A percentile compares a stretch with the other conserved stretches of the same genome.
Evolutionary conservation across 495 filamentous ascomycete species (phyloP).

Genomic region (Xylaria sp.): DNA sequence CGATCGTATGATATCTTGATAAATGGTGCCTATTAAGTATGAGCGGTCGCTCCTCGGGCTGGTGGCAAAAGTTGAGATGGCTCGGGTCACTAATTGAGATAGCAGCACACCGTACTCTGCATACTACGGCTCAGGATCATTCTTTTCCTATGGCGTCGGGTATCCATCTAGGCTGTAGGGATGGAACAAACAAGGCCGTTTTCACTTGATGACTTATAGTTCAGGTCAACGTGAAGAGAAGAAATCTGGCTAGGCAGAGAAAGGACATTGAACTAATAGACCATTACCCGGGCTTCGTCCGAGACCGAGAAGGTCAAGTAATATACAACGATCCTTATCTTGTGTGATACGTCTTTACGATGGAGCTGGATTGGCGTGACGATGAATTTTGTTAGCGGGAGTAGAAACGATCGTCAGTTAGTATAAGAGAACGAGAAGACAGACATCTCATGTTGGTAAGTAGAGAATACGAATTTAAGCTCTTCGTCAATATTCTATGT

Average conservation of each 20-base stretch:
- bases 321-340: background rate
- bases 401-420: background rate
- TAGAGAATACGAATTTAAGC: too few relatives aligned
- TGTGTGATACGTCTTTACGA: background rate
- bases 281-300: background rate
- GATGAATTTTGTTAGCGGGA: background rate
- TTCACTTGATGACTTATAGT: conserved; percentile 1
- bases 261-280: background rate
- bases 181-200: background rate
- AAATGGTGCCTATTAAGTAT: background rate
- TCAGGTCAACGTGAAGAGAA: background rate
- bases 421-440: too few relatives aligned
- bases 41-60: background rate
- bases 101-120: background rate
- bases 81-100: background rate
- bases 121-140: conserved; percentile 7
- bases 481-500: too few relatives aligned
- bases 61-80: background rate
- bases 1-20: conserved; percentile 24
- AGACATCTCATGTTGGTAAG: too few relatives aligned
- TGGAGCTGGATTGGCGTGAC: background rate
- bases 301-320: background rate
- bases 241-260: background rate
- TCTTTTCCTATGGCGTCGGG: conserved; percentile 10
- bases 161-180: conserved; percentile 3